phyloP scores from a whole-genome alignment of 2,329 filamentous ascomycete species.

The Ilyonectria robusta region DNA sequence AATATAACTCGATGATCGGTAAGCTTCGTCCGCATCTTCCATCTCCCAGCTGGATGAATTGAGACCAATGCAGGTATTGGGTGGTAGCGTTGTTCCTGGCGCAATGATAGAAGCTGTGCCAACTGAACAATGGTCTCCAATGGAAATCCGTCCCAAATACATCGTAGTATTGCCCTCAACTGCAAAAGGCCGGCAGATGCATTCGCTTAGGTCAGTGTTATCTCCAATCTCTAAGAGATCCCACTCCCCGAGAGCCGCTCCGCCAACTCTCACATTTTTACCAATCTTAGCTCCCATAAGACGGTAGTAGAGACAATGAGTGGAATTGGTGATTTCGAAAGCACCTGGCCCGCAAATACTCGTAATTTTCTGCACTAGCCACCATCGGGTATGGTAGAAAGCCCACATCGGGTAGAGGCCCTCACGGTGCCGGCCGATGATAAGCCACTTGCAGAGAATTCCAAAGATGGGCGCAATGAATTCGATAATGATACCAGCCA shows the following conservation, averaged over 20 bases:
- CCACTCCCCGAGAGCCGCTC: conserved; percentile 66
- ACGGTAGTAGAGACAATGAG: conserved; percentile 62
- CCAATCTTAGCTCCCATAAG: conserved; percentile 69
- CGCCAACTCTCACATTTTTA: conserved; percentile 61
- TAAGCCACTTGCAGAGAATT: conserved; percentile 68
- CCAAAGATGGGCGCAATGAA: conserved; percentile 60
- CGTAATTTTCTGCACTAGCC: conserved; percentile 69
- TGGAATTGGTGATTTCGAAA: conserved; percentile 58
- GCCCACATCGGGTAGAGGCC: conserved; percentile 74
- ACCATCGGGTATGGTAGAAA: conserved; percentile 70
- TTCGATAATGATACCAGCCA: conserved; percentile 58
- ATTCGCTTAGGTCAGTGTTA: conserved; percentile 61
- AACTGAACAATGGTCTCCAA: conserved; percentile 63
- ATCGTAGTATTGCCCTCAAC: conserved; percentile 70
- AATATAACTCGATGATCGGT: conserved; percentile 56
- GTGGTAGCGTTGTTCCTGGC: conserved; percentile 63
- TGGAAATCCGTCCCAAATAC: conserved; percentile 66
- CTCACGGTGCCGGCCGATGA: conserved; percentile 67
- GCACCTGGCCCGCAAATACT: conserved; percentile 63
- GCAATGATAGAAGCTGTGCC: conserved; percentile 65
- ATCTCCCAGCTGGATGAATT: conserved; percentile 72
- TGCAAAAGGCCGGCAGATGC: conserved; percentile 66
- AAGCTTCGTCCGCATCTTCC: conserved; percentile 61
- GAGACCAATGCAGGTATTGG: conserved; percentile 66
- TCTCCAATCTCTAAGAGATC: conserved; percentile 69